Evolutionary conservation across 371 early-diverging fungal genomes (phyloP).

Genomic region (Batrachochytrium dendrobatidis): DNA sequence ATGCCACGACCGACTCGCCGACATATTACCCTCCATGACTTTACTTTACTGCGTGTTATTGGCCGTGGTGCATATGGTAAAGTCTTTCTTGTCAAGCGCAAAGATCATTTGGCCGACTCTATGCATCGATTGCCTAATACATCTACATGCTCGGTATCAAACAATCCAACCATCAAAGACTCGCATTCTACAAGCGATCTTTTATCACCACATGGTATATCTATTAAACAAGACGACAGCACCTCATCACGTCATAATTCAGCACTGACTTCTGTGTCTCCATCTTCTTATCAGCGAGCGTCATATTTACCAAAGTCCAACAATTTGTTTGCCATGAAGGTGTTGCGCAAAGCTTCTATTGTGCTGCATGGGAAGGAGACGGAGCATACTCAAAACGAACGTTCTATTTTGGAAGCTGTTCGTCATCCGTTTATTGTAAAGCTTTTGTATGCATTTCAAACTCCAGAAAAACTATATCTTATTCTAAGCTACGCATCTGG

Average conservation of each 20-base stretch:
- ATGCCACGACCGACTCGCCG: neutral
- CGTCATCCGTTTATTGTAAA: slow-evolving; percentile 93
- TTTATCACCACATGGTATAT: neutral
- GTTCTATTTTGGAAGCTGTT: slow-evolving; percentile 67
- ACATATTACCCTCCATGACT: slow-evolving; percentile 34
- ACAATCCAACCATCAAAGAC: neutral
- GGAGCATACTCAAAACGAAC: slow-evolving; percentile 66
- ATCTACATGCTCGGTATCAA: neutral
- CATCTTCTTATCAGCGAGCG: neutral
- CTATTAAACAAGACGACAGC: too few species aligned
- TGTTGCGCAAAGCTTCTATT: slow-evolving; percentile 78
- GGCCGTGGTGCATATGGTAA: slow-evolving; percentile 65
- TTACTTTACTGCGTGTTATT: slow-evolving; percentile 38
- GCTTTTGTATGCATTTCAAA: slow-evolving; percentile 92
- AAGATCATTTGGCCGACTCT: slow-evolving; percentile 11
- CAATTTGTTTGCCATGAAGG: slow-evolving; percentile 85
- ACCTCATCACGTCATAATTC: neutral
- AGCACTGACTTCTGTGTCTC: neutral
- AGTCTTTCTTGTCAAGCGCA: slow-evolving; percentile 68
- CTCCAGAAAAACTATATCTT: slow-evolving; percentile 47
- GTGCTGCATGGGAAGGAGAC: slow-evolving; percentile 63
- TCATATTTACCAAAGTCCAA: neutral
- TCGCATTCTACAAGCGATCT: neutral
- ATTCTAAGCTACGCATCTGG: slow-evolving; percentile 81
- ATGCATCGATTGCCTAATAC: neutral